These are phyloP conservation scores for Hyaloscypha variabilis DNA, from an alignment of 495 filamentous ascomycete genomes.

Conservation along the genomic window DNA sequence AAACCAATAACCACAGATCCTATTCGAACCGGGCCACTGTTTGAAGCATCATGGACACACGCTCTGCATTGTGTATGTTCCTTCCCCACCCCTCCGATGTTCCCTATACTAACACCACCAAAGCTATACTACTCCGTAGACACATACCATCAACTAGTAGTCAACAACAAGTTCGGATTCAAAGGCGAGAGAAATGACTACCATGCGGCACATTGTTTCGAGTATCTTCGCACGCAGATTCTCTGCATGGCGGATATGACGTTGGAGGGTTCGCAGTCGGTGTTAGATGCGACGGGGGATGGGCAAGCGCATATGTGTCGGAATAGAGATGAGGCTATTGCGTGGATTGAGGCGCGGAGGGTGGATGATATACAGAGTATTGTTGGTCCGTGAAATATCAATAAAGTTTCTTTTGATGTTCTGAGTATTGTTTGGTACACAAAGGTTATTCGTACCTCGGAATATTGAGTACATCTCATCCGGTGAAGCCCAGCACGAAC, in stretches of 20 bases:
- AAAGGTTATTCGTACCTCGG: no score
- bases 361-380: conserved; percentile 37
- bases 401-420: no score
- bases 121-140: conserved; percentile 37
- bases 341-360: conserved; percentile 38
- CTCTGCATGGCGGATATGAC: conserved; percentile 38
- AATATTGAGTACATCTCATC: no score
- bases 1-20: conserved; percentile 35
- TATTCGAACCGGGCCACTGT: conserved; percentile 33
- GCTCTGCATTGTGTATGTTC: conserved; percentile 33
- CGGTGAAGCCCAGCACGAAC: no score
- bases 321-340: conserved; percentile 33
- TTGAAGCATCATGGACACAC: conserved; percentile 39
- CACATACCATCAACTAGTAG: conserved; percentile 34
- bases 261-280: conserved; percentile 31
- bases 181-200: conserved; percentile 32
- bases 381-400: conserved; percentile 26
- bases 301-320: conserved; percentile 38
- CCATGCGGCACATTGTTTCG: conserved; percentile 37
- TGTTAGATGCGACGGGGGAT: conserved; percentile 28
- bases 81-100: neutral
- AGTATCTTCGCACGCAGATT: conserved; percentile 36
- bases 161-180: conserved; percentile 29
- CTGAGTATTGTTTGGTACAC: no score
- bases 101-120: neutral